Evolutionary conservation across 2,329 filamentous ascomycete species (phyloP).

Genomic region (Diaporthe destruens): DNA sequence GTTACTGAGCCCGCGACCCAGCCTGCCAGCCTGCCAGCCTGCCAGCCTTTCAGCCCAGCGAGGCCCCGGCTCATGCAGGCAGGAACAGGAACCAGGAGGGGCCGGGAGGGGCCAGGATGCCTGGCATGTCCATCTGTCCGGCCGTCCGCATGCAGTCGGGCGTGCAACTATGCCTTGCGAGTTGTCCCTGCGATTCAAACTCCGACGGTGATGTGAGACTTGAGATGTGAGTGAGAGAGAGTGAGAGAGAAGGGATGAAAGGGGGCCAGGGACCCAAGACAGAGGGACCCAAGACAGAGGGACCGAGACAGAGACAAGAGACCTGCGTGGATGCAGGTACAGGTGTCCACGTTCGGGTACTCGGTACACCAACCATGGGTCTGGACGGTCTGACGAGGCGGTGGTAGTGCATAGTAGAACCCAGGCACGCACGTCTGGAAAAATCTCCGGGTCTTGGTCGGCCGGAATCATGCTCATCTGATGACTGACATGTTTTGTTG

Average conservation of each 20-base stretch:
- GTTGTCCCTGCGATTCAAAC: slow-evolving; percentile 16
- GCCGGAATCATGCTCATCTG: slow-evolving; percentile 18
- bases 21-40: background rate
- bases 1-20: slow-evolving; percentile 20
- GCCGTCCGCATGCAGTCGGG: slow-evolving; percentile 23
- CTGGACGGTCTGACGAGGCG: background rate
- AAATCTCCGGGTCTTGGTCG: slow-evolving; percentile 25
- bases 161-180: slow-evolving; percentile 29
- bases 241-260: background rate
- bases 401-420: slow-evolving; percentile 12
- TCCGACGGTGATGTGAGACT: slow-evolving; percentile 35
- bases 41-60: background rate
- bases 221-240: slow-evolving; percentile 22
- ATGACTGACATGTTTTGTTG: background rate
- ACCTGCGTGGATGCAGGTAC: slow-evolving; percentile 17
- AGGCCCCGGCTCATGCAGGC: slow-evolving; percentile 20
- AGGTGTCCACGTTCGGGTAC: background rate
- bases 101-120: background rate
- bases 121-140: slow-evolving; percentile 2
- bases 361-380: background rate
- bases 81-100: slow-evolving; percentile 10
- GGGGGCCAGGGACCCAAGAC: background rate
- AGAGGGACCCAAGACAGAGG: too few species aligned
- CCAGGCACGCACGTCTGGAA: slow-evolving; percentile 16
- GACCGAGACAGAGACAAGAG: background rate